Evolutionary conservation across 2,329 filamentous ascomycete genomes (phyloP).

Genomic region (Cladosporium sp.): DNA sequence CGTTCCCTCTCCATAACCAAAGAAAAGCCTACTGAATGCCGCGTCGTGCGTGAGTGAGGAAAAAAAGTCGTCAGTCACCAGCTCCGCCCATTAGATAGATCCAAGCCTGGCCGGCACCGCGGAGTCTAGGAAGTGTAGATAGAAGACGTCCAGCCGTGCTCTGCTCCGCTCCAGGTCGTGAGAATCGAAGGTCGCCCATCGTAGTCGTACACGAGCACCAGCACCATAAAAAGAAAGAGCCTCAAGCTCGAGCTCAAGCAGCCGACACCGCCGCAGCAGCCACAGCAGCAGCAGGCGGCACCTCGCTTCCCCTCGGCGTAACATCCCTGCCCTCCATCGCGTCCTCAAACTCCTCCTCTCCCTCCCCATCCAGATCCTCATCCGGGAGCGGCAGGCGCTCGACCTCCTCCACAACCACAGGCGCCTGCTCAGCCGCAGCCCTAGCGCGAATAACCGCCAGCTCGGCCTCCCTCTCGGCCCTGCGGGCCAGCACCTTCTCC

Average conservation of each 20-base stretch:
- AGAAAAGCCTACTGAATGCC: not conserved
- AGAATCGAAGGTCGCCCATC: not conserved
- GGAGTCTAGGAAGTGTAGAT: not conserved
- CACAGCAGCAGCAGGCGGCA: not conserved
- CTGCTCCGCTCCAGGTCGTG: not conserved
- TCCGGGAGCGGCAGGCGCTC: not conserved
- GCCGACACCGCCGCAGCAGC: not conserved
- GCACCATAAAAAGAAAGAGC: not conserved
- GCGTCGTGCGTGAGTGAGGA: no score
- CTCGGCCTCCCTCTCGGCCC: constrained; percentile 6
- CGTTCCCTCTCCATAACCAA: not conserved
- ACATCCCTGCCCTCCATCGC: not conserved
- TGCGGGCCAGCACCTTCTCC: constrained; percentile 49
- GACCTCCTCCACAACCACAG: not conserved
- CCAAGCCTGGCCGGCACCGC: not conserved
- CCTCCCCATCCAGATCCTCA: not conserved
- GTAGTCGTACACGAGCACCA: not conserved
- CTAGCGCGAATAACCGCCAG: constrained; percentile 1
- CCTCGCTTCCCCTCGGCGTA: constrained; percentile 1
- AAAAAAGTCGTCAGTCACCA: not conserved
- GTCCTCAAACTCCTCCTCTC: not conserved
- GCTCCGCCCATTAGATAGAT: not conserved
- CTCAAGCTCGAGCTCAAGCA: not conserved
- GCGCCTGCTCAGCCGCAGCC: not conserved
- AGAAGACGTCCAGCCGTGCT: not conserved